phyloP scores from a whole-genome alignment of 129 eudicot genomes.

The Silybum marianum region DNA sequence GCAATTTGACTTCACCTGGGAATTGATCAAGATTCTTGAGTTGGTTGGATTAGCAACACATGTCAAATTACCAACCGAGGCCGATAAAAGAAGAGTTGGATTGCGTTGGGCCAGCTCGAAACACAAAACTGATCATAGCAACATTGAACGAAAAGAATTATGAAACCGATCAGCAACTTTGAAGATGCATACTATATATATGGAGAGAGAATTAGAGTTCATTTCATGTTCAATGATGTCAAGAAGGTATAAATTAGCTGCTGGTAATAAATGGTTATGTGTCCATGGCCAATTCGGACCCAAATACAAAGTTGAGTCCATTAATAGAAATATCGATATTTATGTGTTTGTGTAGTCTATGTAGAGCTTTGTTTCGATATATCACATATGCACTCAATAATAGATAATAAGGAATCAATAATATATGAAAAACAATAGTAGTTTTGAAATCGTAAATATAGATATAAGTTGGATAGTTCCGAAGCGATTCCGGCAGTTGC shows the following conservation, averaged over 20 bases:
- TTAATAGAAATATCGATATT: background rate
- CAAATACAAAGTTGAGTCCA: too few species aligned
- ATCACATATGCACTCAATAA: too few species aligned
- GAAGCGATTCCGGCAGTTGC: too few species aligned
- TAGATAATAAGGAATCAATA: too few species aligned
- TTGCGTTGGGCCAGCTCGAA: constrained; percentile 3
- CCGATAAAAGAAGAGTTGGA: constrained; percentile 40
- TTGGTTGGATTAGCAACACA: constrained; percentile 58
- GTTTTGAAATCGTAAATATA: too few species aligned
- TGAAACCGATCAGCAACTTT: background rate
- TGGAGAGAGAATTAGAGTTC: background rate
- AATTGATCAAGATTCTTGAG: constrained; percentile 28
- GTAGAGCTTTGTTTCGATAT: background rate
- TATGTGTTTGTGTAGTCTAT: background rate
- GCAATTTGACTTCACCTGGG: constrained; percentile 52
- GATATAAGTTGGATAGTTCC: too few species aligned
- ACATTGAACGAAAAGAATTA: background rate
- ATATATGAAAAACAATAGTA: too few species aligned
- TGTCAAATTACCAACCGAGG: constrained; percentile 52
- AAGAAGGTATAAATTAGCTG: background rate
- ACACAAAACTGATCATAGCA: background rate
- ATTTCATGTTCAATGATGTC: background rate
- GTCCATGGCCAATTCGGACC: too few species aligned
- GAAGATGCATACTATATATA: background rate
- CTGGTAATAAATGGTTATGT: background rate